phyloP scores from a whole-genome alignment of 495 filamentous ascomycete species.

The Penicillium desertorum region DNA sequence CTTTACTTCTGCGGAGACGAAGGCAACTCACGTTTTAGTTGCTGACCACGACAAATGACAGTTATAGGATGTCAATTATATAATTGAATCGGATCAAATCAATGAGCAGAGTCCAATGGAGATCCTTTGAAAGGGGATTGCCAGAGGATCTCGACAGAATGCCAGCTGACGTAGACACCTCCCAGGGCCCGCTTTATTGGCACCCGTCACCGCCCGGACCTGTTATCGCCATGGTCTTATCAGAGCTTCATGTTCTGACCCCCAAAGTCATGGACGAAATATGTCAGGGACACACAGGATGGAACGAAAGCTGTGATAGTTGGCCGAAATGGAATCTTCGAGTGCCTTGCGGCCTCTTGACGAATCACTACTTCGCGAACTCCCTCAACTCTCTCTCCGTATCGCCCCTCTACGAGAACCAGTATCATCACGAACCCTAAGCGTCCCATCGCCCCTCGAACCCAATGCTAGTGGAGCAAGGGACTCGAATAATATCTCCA shows the following conservation, averaged over 20 bases:
- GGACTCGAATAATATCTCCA: constrained; percentile 36
- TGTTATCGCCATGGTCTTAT: constrained; percentile 21
- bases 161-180: constrained; percentile 18
- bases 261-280: constrained; percentile 1
- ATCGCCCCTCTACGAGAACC: constrained; percentile 54
- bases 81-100: neutral
- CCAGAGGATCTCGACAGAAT: constrained; percentile 10
- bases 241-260: constrained; percentile 13
- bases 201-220: constrained; percentile 8
- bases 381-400: constrained; percentile 46
- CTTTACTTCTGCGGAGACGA: constrained; percentile 1
- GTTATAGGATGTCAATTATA: neutral
- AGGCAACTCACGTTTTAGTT: neutral
- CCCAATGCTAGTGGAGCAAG: constrained; percentile 43
- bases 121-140: neutral
- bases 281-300: constrained; percentile 2
- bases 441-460: constrained; percentile 46
- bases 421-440: constrained; percentile 44
- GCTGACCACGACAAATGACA: neutral
- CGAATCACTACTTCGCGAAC: constrained; percentile 45
- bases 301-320: constrained; percentile 3
- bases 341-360: constrained; percentile 38
- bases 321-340: constrained; percentile 34
- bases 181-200: constrained; percentile 4
- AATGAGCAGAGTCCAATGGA: neutral